Evolutionary conservation across 2,329 filamentous ascomycete genomes (phyloP).

Genomic region (Tolypocladium sp.): DNA sequence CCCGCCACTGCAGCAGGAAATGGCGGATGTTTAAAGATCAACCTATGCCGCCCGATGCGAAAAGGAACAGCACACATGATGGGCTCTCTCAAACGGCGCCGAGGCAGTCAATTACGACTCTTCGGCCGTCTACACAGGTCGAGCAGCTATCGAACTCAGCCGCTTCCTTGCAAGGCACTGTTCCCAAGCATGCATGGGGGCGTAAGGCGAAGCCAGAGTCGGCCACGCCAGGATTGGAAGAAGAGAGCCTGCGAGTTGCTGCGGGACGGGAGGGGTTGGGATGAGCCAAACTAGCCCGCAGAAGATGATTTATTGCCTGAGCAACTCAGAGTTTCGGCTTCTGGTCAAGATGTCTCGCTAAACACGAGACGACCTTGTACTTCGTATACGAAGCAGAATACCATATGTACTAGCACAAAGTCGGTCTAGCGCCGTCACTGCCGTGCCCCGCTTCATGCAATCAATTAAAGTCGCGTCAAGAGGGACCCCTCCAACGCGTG

Average conservation of each 20-base stretch:
- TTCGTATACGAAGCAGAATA: no score
- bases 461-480: slow-evolving; percentile 29
- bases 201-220: no score
- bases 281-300: background rate
- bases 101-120: background rate
- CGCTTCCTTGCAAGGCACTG: background rate
- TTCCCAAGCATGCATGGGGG: no score
- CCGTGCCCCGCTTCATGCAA: slow-evolving; percentile 16
- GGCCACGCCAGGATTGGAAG: background rate
- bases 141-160: background rate
- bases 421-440: background rate
- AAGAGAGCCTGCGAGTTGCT: background rate
- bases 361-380: no score
- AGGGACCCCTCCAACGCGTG: slow-evolving; percentile 19
- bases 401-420: background rate
- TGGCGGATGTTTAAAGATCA: background rate
- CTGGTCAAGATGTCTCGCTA: background rate
- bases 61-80: background rate
- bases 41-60: background rate
- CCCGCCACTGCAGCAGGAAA: background rate
- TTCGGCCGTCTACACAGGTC: background rate
- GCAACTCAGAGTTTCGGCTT: background rate
- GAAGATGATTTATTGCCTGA: background rate
- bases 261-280: background rate
- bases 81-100: background rate